A percentile compares a stretch with the other conserved stretches of the same genome.
Evolutionary conservation across 306 rosid species (phyloP).

Genomic region (Lupinus albus): DNA sequence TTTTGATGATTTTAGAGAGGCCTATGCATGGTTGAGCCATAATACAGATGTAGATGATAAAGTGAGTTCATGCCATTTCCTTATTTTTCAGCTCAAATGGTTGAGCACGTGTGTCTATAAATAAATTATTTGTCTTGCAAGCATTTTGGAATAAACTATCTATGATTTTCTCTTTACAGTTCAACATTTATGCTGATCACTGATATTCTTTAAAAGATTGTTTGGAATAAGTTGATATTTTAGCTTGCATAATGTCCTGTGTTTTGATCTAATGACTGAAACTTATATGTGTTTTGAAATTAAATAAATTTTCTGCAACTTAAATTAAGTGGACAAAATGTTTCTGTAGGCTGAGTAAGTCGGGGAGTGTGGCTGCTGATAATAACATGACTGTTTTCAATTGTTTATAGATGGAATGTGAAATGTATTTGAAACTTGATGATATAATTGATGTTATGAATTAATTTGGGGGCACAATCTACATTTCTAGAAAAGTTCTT

Average conservation of each 20-base stretch:
- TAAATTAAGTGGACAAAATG: conserved; percentile 19
- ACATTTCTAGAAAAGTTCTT: background rate
- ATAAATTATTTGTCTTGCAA: background rate
- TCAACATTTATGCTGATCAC: conserved; percentile 8
- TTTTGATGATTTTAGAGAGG: conserved; percentile 99
- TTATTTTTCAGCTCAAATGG: conserved; percentile 36
- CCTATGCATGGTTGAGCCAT: conserved; percentile 98
- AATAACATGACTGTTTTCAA: background rate
- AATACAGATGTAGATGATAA: conserved; percentile 97
- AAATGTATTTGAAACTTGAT: conserved; percentile 15
- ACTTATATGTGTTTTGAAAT: conserved; percentile 1
- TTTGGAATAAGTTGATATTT: conserved; percentile 1
- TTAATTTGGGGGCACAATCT: background rate
- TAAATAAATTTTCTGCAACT: background rate
- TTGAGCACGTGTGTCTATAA: conserved; percentile 14
- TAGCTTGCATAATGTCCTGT: conserved; percentile 21
- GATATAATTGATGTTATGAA: conserved; percentile 8
- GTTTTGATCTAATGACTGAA: conserved; percentile 24
- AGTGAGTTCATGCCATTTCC: conserved; percentile 55
- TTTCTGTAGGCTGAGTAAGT: conserved; percentile 12
- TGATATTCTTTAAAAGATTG: conserved; percentile 16
- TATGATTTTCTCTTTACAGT: background rate
- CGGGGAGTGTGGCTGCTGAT: background rate
- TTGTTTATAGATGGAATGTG: conserved; percentile 30
- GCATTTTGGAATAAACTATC: conserved; percentile 11